Conservation (phyloP, 2,329 filamentous ascomycete genomes). For the Arthrobotrys entomopaga region DNA sequence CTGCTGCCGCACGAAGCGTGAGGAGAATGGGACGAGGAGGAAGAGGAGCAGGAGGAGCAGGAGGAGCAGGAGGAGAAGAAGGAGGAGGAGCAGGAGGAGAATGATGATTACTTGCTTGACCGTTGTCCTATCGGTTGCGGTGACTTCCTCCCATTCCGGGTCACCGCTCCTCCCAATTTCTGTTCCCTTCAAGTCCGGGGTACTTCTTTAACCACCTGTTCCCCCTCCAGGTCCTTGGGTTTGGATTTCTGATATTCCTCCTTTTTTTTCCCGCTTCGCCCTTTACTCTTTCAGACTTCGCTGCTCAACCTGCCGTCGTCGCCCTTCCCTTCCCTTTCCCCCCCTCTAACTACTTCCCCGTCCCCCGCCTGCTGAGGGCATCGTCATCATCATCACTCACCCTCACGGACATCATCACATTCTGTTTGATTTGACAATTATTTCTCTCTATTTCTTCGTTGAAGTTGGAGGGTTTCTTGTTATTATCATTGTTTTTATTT, state of each 20-base stretch:
- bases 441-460: conserved; percentile 51
- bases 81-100: too few species aligned
- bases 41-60: too few species aligned
- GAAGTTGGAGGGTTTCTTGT: conserved; percentile 55
- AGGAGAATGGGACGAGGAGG: not conserved
- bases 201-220: conserved; percentile 45
- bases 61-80: conserved; percentile 13
- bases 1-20: conserved; percentile 22
- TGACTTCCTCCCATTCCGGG: conserved; percentile 55
- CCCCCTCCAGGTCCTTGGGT: conserved; percentile 13
- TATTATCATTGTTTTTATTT: conserved; percentile 41
- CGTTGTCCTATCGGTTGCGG: conserved; percentile 54
- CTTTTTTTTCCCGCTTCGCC: not conserved
- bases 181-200: conserved; percentile 43
- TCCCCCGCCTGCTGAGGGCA: not conserved
- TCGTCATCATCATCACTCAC: conserved; percentile 8
- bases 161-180: conserved; percentile 52
- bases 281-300: conserved; percentile 3
- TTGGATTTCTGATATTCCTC: conserved; percentile 30
- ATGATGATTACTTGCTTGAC: too few species aligned
- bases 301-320: conserved; percentile 13
- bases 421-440: too few species aligned
- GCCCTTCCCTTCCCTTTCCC: conserved; percentile 16
- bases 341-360: conserved; percentile 11
- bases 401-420: conserved; percentile 15